These are phyloP conservation scores for Salix suchowensis DNA, from an alignment of 345 rosid genomes.

Conservation along the genomic window DNA sequence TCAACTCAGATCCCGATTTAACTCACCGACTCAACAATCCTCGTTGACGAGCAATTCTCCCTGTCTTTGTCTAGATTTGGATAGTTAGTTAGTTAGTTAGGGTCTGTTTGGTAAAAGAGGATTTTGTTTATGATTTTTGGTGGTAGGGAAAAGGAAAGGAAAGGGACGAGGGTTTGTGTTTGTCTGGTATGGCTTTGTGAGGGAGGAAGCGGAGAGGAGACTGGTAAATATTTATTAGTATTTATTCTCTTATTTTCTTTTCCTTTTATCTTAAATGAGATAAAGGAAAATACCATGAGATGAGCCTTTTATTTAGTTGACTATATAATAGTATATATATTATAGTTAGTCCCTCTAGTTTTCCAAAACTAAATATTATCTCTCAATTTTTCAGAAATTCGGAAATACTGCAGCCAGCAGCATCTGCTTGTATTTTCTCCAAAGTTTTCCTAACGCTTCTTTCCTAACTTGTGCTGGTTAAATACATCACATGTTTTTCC, in stretches of 20 bases:
- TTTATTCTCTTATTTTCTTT: background rate
- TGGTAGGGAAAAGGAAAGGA: background rate
- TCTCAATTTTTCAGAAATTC: too few relatives aligned
- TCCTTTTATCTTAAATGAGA: background rate
- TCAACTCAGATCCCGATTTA: slow-evolving; percentile 5
- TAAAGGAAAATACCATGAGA: background rate
- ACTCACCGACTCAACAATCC: background rate
- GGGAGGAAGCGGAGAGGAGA: background rate
- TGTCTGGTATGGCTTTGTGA: background rate
- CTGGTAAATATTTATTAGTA: background rate
- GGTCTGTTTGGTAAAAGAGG: background rate
- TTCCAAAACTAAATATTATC: too few relatives aligned
- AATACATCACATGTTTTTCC: slow-evolving; percentile 4
- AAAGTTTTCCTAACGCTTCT: slow-evolving; percentile 22
- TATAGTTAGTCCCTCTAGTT: background rate
- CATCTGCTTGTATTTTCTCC: slow-evolving; percentile 17
- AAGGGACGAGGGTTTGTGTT: slow-evolving; percentile 1
- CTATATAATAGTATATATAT: too few relatives aligned
- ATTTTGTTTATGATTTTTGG: background rate
- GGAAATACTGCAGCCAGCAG: background rate
- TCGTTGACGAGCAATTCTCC: background rate
- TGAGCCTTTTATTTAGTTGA: background rate
- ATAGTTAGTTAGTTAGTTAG: background rate
- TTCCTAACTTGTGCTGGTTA: slow-evolving; percentile 19
- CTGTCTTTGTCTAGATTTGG: background rate